Percentiles rank a stretch among this genome's conserved stretches.
Conservation (phyloP, 2,329 filamentous ascomycete species). For the Bipolaris cookei region DNA sequence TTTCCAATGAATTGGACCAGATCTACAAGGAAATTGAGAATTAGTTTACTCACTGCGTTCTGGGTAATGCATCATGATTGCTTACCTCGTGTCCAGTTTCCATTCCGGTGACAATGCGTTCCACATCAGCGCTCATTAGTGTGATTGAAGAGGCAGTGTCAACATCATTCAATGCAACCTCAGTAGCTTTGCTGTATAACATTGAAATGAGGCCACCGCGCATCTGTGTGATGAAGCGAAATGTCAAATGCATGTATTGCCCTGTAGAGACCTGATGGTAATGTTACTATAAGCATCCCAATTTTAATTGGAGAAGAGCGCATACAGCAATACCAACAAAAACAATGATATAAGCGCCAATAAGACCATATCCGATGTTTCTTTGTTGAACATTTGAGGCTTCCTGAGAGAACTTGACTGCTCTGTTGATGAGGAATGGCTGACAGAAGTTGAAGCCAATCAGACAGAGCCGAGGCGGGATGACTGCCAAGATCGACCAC, state of each 20-base stretch:
- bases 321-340: constrained; percentile 45
- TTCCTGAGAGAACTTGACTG: constrained; percentile 38
- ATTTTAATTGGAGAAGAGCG: constrained; percentile 6
- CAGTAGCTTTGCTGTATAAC: constrained; percentile 45
- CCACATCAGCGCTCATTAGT: constrained; percentile 48
- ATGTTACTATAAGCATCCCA: constrained; percentile 14
- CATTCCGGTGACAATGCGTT: constrained; percentile 45
- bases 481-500: constrained; percentile 41
- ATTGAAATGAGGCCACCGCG: constrained; percentile 46
- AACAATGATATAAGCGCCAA: constrained; percentile 44
- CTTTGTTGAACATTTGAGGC: constrained; percentile 19
- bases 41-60: not conserved
- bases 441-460: constrained; percentile 49
- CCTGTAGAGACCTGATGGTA: constrained; percentile 39
- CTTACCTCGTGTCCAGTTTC: constrained; percentile 41
- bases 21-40: constrained; percentile 9
- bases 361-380: constrained; percentile 44
- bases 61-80: not conserved
- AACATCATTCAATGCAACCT: constrained; percentile 37
- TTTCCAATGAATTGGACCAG: constrained; percentile 51
- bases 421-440: constrained; percentile 45
- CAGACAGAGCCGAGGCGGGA: constrained; percentile 38
- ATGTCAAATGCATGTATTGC: constrained; percentile 45
- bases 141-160: constrained; percentile 43
- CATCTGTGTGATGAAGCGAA: constrained; percentile 45